Percentiles rank a stretch among this genome's conserved stretches.
These are phyloP conservation scores for Starmerella davenportii DNA, from an alignment of 805 yeast genomes.

Conservation along the genomic window DNA sequence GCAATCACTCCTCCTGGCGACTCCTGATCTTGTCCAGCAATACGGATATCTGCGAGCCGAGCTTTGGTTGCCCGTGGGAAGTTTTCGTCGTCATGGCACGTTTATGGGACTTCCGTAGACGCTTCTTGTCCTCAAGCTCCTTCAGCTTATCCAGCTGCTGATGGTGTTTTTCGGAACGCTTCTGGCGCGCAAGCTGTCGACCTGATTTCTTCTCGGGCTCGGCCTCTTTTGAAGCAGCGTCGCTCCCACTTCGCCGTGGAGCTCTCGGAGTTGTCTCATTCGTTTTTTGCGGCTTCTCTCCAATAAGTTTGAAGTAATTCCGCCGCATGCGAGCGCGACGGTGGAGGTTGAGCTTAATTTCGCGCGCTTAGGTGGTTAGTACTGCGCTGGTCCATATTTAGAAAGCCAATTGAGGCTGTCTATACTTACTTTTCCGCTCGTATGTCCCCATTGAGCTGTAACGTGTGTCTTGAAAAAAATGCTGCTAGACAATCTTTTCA, in stretches of 20 bases:
- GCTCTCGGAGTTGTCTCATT: constrained; percentile 13
- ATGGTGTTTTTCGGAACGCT: constrained; percentile 29
- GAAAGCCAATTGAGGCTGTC: neutral
- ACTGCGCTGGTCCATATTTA: constrained; percentile 1
- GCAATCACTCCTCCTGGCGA: too few species aligned
- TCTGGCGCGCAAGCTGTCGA: constrained; percentile 27
- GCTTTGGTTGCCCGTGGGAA: constrained; percentile 64
- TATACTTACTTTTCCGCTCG: constrained; percentile 24
- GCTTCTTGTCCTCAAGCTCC: constrained; percentile 25
- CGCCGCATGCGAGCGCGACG: constrained; percentile 70
- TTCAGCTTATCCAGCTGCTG: constrained; percentile 27
- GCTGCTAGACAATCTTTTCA: too few species aligned
- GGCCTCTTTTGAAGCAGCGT: neutral
- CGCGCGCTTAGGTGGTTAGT: constrained; percentile 27
- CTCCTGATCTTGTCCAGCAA: constrained; percentile 56
- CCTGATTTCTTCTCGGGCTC: constrained; percentile 16
- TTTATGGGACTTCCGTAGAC: constrained; percentile 29
- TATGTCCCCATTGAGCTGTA: constrained; percentile 9
- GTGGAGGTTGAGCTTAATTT: constrained; percentile 56
- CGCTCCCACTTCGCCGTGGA: constrained; percentile 2
- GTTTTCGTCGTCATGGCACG: constrained; percentile 38
- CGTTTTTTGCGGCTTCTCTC: constrained; percentile 29
- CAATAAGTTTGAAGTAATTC: constrained; percentile 62
- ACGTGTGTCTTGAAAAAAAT: too few species aligned
- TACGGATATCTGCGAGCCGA: constrained; percentile 75